Conservation (phyloP, 805 yeast species). For the Maudiozyma saulgeensis region DNA sequence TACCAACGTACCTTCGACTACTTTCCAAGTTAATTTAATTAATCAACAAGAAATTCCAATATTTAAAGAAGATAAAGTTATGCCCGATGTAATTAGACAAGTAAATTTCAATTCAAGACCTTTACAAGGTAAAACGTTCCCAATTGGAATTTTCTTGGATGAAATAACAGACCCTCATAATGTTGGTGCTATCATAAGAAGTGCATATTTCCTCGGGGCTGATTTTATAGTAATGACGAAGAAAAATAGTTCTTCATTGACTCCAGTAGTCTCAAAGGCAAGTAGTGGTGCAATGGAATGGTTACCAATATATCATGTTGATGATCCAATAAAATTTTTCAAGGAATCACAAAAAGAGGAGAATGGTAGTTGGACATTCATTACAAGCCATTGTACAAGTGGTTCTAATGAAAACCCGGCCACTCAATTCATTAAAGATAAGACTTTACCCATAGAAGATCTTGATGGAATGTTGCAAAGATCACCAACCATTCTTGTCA, state of each 20-base stretch:
- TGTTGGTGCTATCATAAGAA: slow-evolving; percentile 71
- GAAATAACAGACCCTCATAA: slow-evolving; percentile 82
- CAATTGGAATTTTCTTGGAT: slow-evolving; percentile 69
- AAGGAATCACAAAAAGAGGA: slow-evolving; percentile 36
- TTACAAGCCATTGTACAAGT: slow-evolving; percentile 41
- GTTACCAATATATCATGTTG: slow-evolving; percentile 47
- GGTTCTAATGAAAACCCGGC: slow-evolving; percentile 15
- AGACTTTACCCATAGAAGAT: slow-evolving; percentile 33
- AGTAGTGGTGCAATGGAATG: slow-evolving; percentile 80
- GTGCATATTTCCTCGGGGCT: slow-evolving; percentile 74
- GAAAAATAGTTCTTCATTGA: slow-evolving; percentile 60
- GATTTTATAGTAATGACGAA: slow-evolving; percentile 68
- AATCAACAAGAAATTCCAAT: slow-evolving; percentile 10
- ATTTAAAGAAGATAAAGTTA: slow-evolving; percentile 2
- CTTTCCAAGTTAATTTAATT: slow-evolving; percentile 5
- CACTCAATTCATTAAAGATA: slow-evolving; percentile 28
- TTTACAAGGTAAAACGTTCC: slow-evolving; percentile 30
- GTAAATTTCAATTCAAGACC: no score
- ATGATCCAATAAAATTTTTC: slow-evolving; percentile 55
- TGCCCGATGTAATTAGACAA: background rate
- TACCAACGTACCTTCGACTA: slow-evolving; percentile 3
- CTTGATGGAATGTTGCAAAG: slow-evolving; percentile 36
- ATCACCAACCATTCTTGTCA: slow-evolving; percentile 57
- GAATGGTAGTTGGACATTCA: slow-evolving; percentile 57
- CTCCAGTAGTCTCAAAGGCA: slow-evolving; percentile 72